These are phyloP conservation scores for Aspergillus awamori DNA, from an alignment of 2,329 filamentous ascomycete genomes.

Conservation along the genomic window DNA sequence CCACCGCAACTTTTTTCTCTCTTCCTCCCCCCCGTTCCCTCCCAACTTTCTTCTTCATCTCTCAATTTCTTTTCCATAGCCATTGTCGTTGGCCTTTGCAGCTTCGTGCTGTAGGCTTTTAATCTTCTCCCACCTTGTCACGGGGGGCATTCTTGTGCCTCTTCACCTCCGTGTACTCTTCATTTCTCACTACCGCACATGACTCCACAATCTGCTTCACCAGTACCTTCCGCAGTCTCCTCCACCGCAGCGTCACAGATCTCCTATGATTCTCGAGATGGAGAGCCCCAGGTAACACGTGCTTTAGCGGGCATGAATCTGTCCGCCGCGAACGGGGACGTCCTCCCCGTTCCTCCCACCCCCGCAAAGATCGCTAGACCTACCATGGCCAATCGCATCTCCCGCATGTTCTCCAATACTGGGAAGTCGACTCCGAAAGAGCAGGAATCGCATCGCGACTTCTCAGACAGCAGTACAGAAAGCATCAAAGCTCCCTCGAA, in stretches of 20 bases:
- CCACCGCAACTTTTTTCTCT: slow-evolving; percentile 25
- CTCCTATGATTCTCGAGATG: slow-evolving; percentile 43
- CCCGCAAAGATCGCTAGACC: slow-evolving; percentile 40
- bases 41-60: slow-evolving; percentile 3
- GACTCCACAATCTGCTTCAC: slow-evolving; percentile 46
- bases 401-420: slow-evolving; percentile 51
- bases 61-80: slow-evolving; percentile 15
- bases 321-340: slow-evolving; percentile 41
- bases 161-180: slow-evolving; percentile 27
- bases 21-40: neutral
- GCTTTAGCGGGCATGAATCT: slow-evolving; percentile 48
- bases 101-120: slow-evolving; percentile 32
- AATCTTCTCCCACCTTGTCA: slow-evolving; percentile 17
- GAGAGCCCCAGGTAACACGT: slow-evolving; percentile 46
- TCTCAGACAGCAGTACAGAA: slow-evolving; percentile 44
- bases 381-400: slow-evolving; percentile 49
- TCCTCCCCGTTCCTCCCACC: slow-evolving; percentile 33
- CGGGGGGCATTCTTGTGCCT: slow-evolving; percentile 28
- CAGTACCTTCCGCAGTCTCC: slow-evolving; percentile 49
- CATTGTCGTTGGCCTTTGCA: slow-evolving; percentile 23
- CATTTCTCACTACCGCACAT: slow-evolving; percentile 38
- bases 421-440: slow-evolving; percentile 40
- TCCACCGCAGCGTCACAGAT: slow-evolving; percentile 45
- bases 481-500: slow-evolving; percentile 37
- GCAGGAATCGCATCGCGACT: slow-evolving; percentile 36